Conservation (phyloP, 2,329 filamentous ascomycete species). For the Macroventuria anomochaeta region DNA sequence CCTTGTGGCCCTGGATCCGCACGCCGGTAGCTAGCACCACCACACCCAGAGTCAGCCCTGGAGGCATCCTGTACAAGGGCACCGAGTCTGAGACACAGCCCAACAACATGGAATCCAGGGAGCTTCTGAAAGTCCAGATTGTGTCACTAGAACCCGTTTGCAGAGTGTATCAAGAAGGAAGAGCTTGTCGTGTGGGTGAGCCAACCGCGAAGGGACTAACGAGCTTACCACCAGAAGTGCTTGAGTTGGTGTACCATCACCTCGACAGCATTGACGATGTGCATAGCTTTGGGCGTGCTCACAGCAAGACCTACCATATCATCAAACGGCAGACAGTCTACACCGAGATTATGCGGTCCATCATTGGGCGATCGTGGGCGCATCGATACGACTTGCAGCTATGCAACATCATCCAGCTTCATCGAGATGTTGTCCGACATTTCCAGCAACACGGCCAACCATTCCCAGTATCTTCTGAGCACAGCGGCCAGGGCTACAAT, state of each 20-base stretch:
- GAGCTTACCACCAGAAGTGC: slow-evolving; percentile 26
- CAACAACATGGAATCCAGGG: neutral
- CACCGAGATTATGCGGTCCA: slow-evolving; percentile 33
- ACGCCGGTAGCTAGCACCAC: neutral
- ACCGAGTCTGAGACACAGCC: neutral
- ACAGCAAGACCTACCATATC: slow-evolving; percentile 18
- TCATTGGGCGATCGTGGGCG: slow-evolving; percentile 13
- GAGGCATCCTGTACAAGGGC: neutral
- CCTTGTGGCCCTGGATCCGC: neutral
- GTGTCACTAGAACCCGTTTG: neutral
- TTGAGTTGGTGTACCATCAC: slow-evolving; percentile 24
- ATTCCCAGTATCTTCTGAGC: slow-evolving; percentile 1
- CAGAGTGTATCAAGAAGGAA: neutral
- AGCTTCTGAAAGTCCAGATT: neutral
- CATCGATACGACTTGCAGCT: slow-evolving; percentile 35
- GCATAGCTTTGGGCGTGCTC: slow-evolving; percentile 28
- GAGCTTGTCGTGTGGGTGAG: too few species aligned
- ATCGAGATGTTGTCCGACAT: slow-evolving; percentile 25
- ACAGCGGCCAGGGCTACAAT: neutral
- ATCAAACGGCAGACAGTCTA: slow-evolving; percentile 22
- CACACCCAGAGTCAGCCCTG: neutral
- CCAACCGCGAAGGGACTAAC: slow-evolving; percentile 15
- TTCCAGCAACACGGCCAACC: slow-evolving; percentile 9
- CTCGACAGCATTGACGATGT: slow-evolving; percentile 40
- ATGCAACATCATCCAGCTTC: slow-evolving; percentile 26